Evolutionary conservation across 1,284 basidiomycete genomes (phyloP).

Genomic region (Sporisorium sorghi): DNA sequence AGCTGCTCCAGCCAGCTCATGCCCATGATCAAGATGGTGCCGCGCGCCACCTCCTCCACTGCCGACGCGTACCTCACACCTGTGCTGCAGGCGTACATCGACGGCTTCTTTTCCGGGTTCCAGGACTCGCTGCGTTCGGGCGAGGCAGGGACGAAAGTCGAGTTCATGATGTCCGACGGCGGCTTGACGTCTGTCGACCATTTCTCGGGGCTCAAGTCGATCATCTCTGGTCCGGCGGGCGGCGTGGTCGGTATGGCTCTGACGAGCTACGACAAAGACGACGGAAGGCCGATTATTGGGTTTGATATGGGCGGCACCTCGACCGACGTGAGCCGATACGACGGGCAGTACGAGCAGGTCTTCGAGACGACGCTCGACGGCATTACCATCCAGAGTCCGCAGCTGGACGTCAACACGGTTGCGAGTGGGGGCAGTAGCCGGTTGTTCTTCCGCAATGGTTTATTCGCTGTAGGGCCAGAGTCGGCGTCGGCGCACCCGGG

Average conservation of each 20-base stretch:
- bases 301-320: conserved; percentile 77
- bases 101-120: conserved; percentile 91
- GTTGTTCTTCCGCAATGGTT: conserved; percentile 66
- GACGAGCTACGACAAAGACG: conserved; percentile 81
- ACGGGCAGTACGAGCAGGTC: conserved; percentile 84
- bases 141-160: conserved; percentile 63
- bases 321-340: conserved; percentile 89
- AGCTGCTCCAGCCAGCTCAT: conserved; percentile 87
- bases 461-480: conserved; percentile 67
- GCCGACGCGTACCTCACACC: conserved; percentile 98
- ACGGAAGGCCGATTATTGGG: conserved; percentile 77
- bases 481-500: conserved; percentile 67
- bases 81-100: conserved; percentile 84
- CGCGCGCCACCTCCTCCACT: conserved; percentile 88
- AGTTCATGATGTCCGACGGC: conserved; percentile 72
- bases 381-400: conserved; percentile 86
- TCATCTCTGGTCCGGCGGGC: conserved; percentile 87
- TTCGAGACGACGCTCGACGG: conserved; percentile 93
- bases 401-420: conserved; percentile 72
- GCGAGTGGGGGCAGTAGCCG: conserved; percentile 65
- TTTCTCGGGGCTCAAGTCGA: conserved; percentile 88
- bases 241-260: conserved; percentile 88
- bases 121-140: conserved; percentile 76
- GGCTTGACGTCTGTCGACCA: conserved; percentile 85
- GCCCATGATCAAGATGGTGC: conserved; percentile 91